Evolutionary conservation across 1,284 basidiomycete species (phyloP).

Genomic region (Heterobasidion occidentale): DNA sequence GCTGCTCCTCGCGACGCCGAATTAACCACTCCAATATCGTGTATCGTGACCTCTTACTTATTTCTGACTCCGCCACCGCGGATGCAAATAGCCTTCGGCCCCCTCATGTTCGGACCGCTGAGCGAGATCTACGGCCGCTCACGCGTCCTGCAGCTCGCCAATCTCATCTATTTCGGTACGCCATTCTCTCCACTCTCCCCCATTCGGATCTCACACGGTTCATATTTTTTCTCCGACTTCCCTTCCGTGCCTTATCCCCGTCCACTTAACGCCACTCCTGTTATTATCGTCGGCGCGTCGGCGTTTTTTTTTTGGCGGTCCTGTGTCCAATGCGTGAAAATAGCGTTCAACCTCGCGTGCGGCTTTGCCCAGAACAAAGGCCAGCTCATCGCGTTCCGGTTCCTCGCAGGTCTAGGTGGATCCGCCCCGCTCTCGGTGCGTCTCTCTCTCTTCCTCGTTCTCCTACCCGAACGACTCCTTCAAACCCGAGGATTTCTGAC

Average conservation of each 20-base stretch:
- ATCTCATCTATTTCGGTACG: slow-evolving; percentile 51
- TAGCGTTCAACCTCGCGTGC: slow-evolving; percentile 62
- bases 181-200: slow-evolving; percentile 8
- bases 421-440: slow-evolving; percentile 54
- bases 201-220: neutral
- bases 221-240: neutral
- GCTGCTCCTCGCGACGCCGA: neutral
- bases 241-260: neutral
- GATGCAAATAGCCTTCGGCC: slow-evolving; percentile 35
- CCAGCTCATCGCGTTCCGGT: slow-evolving; percentile 58
- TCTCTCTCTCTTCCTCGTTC: slow-evolving; percentile 8
- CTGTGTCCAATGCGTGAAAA: too few relatives aligned
- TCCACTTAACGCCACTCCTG: too few relatives aligned
- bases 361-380: slow-evolving; percentile 52
- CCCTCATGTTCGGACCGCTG: slow-evolving; percentile 46
- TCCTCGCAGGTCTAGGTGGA: slow-evolving; percentile 60
- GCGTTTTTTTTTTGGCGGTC: neutral
- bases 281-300: too few relatives aligned
- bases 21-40: neutral
- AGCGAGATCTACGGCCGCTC: slow-evolving; percentile 42
- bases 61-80: neutral
- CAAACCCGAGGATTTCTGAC: too few relatives aligned
- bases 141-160: slow-evolving; percentile 39
- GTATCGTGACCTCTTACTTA: neutral
- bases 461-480: too few relatives aligned